Conservation (phyloP, 805 yeast genomes). For the Myxozyma monticola region DNA sequence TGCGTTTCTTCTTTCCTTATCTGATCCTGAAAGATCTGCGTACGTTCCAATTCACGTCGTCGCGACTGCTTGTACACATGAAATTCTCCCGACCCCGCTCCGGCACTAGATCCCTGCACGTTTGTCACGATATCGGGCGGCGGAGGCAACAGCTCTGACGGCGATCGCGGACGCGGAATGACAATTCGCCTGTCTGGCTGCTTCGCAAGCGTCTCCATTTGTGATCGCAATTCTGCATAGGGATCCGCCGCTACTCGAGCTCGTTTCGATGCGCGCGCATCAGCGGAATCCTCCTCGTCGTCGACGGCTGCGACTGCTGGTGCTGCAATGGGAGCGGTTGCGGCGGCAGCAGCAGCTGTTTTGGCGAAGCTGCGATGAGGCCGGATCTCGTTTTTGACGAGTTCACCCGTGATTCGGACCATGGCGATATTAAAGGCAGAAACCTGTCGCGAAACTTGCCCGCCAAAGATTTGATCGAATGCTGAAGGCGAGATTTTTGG, state of each 20-base stretch:
- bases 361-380: not conserved
- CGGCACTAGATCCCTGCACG: conserved; percentile 40
- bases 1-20: conserved; percentile 30
- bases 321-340: too few relatives aligned
- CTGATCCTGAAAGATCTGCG: conserved; percentile 32
- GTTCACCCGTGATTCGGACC: too few relatives aligned
- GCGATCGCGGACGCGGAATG: conserved; percentile 21
- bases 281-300: not conserved
- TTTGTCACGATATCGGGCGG: conserved; percentile 37
- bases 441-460: too few relatives aligned
- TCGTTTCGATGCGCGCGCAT: conserved; percentile 1
- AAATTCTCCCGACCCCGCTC: conserved; percentile 44
- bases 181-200: conserved; percentile 16
- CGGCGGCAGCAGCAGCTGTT: not conserved
- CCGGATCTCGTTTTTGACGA: conserved; percentile 14
- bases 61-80: conserved; percentile 40
- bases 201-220: conserved; percentile 13
- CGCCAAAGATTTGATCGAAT: too few relatives aligned
- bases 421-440: too few relatives aligned
- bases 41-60: conserved; percentile 37
- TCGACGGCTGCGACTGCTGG: too few relatives aligned
- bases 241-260: conserved; percentile 13
- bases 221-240: conserved; percentile 12
- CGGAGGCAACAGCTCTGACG: conserved; percentile 23
- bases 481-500: too few relatives aligned